A percentile compares a stretch with the other conserved stretches of the same genome.
phyloP scores from a whole-genome alignment of 2,329 filamentous ascomycete genomes.

The Iodosphaeria phyllophila region DNA sequence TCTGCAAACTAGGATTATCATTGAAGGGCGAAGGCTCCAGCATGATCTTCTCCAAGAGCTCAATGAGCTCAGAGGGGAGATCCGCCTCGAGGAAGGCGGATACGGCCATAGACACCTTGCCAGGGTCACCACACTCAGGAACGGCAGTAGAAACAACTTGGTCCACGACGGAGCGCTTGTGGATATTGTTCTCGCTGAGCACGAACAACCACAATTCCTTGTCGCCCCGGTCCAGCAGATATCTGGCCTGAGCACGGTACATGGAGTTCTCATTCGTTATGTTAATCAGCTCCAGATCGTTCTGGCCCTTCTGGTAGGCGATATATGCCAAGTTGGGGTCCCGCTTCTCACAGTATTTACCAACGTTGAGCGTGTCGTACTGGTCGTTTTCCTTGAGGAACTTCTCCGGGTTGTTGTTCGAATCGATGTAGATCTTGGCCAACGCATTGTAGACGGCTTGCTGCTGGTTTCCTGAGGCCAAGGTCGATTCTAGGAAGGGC shows the following conservation, averaged over 20 bases:
- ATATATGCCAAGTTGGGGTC: conserved; percentile 93
- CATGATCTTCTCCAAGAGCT: conserved; percentile 96
- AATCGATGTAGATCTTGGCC: conserved; percentile 98
- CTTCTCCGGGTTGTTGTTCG: conserved; percentile 93
- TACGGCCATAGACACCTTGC: conserved; percentile 88
- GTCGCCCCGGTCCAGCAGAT: conserved; percentile 80
- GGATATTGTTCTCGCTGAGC: conserved; percentile 85
- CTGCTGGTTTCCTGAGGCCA: conserved; percentile 82
- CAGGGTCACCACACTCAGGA: conserved; percentile 76
- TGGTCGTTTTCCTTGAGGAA: conserved; percentile 96
- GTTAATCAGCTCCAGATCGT: conserved; percentile 89
- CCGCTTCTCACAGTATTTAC: conserved; percentile 97
- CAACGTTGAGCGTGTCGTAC: conserved; percentile 80
- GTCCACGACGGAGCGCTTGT: conserved; percentile 83
- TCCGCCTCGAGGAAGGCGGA: conserved; percentile 84
- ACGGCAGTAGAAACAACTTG: conserved; percentile 94
- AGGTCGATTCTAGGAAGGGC: conserved; percentile 85
- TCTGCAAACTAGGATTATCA: conserved; percentile 92
- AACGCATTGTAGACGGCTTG: conserved; percentile 94
- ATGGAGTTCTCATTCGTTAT: conserved; percentile 99
- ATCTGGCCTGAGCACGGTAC: conserved; percentile 95
- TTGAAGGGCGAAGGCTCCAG: conserved; percentile 98
- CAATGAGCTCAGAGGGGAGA: conserved; percentile 83
- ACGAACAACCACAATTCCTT: conserved; percentile 88
- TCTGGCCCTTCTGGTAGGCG: conserved; percentile 89